Conservation (phyloP, 1,139 yeast species). For the Suzukiozyma palmioleophila region DNA sequence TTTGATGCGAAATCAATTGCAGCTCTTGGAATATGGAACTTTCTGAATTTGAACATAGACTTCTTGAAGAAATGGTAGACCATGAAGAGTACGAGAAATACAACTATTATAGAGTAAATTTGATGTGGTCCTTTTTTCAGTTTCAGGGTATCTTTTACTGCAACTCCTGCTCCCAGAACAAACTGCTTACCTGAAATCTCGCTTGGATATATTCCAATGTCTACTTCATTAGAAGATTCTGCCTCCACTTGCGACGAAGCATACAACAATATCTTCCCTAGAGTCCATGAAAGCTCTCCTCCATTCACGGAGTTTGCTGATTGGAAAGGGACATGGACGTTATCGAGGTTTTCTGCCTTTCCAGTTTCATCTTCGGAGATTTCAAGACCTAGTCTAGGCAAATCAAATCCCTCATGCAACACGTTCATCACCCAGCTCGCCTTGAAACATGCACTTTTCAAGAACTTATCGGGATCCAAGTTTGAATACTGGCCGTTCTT, state of each 20-base stretch:
- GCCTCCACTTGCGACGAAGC: conserved; percentile 51
- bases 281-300: conserved; percentile 62
- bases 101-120: conserved; percentile 14
- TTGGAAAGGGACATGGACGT: conserved; percentile 52
- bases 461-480: conserved; percentile 40
- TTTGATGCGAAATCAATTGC: conserved; percentile 11
- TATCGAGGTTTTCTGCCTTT: conserved; percentile 21
- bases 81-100: conserved; percentile 16
- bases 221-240: conserved; percentile 15
- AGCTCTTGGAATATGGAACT: conserved; percentile 14
- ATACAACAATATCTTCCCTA: conserved; percentile 56
- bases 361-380: conserved; percentile 18
- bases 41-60: conserved; percentile 12
- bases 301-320: conserved; percentile 58
- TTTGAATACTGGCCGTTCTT: conserved; percentile 48
- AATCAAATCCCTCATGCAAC: conserved; percentile 72
- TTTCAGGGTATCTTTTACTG: conserved; percentile 5
- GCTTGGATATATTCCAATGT: conserved; percentile 55
- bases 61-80: conserved; percentile 16
- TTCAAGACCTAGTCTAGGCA: conserved; percentile 61
- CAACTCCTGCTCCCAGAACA: conserved; percentile 30
- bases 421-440: conserved; percentile 79
- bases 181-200: conserved; percentile 38
- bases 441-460: conserved; percentile 71
- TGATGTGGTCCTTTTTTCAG: conserved; percentile 5